Evolutionary conservation across 1,284 basidiomycete species (phyloP), one percentile per base, ranked within the genome.

Genomic region (Cerrena zonata): DNA sequence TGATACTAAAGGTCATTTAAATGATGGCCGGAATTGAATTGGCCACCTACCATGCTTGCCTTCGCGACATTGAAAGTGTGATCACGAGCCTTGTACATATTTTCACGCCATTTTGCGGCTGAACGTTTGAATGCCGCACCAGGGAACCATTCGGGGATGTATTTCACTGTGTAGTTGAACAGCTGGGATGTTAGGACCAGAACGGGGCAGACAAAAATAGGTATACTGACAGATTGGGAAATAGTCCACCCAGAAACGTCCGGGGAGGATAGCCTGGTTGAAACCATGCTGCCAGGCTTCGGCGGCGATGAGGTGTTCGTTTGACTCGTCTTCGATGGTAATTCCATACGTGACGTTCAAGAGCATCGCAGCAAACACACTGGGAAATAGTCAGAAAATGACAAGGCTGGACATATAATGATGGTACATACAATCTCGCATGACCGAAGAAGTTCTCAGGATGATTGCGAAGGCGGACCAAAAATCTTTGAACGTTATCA

Each of bases 81-180:
- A 18, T 26, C 24, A 12, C 42, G 11, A 11, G 22, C 18, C 11
- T 44, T 11, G 18, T 26, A 22, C 11, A 15, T 27, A 7, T n/a
- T 24, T 44, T 23, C 12, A 18, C 30, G 24, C 84, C 84, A 87
- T 18, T 60, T 60, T 23, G 58, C 67, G 2, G 84, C 83, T 53
- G 81, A 81, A 41, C 61, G 59, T 56, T 64, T 61, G 61, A 69
- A 70, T n/a, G 62, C 58, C 1, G 67, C 65, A 44, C 67, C 67
- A 18, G 68, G 68, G 52, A 65, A 58, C 68, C 68, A 69, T 7
- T 52, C 37, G 3, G 68, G 68, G 4, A 71, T 55, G 50, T 65
- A 56, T 47, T 62, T 66, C 51, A 71, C 64, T 65, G 39, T 30
- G 19, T 23, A 11, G 13, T 34, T 5, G 18, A 3, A 18, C 7